Evolutionary conservation across 345 rosid genomes (phyloP).

Genomic region (Citrus inodora): DNA sequence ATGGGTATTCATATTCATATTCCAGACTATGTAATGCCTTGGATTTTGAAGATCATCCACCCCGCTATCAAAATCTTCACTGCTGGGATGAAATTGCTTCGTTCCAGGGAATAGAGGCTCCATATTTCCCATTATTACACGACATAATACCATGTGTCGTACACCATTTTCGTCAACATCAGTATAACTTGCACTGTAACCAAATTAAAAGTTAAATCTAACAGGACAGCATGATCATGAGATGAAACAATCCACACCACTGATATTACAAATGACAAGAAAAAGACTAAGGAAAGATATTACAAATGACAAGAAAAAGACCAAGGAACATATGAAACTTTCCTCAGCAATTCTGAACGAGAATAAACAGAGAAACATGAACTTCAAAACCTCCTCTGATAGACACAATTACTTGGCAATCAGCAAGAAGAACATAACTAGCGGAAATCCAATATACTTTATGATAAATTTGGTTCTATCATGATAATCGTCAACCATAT

Average conservation of each 20-base stretch:
- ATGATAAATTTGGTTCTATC: neutral
- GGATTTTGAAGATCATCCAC: conserved; percentile 77
- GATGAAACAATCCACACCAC: neutral
- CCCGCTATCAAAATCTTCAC: conserved; percentile 71
- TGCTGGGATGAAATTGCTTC: conserved; percentile 57
- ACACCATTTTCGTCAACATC: conserved; percentile 89
- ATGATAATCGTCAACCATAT: neutral
- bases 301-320: no score
- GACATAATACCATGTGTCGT: conserved; percentile 62
- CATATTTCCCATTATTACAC: conserved; percentile 86
- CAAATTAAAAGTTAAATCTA: conserved; percentile 20
- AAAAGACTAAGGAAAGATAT: neutral
- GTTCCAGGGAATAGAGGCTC: conserved; percentile 63
- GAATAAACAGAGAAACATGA: neutral
- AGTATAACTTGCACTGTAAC: conserved; percentile 70
- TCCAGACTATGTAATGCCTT: conserved; percentile 61
- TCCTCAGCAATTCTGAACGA: neutral
- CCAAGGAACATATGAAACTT: neutral
- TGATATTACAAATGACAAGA: neutral
- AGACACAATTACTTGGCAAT: neutral
- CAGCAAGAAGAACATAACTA: neutral
- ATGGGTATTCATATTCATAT: conserved; percentile 81
- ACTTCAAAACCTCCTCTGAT: neutral
- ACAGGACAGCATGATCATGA: neutral
- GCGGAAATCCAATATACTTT: neutral